A percentile compares a stretch with the other conserved stretches of the same genome.
Conservation (phyloP, 768 basidiomycete species). For the Terana coerulea region DNA sequence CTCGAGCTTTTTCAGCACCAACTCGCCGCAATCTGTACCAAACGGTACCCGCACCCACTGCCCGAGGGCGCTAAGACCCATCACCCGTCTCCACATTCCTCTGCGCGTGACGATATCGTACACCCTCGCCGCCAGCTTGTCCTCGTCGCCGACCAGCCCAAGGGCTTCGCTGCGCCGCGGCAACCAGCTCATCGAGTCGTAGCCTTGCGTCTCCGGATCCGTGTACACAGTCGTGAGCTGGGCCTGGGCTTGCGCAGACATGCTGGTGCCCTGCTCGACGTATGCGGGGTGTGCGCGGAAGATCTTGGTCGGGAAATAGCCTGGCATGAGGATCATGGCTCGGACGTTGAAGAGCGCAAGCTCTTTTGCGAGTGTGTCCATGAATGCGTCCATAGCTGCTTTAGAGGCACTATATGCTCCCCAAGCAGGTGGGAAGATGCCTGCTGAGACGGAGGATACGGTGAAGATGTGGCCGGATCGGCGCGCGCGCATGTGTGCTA, state of each 20-base stretch:
- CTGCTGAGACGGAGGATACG: slow-evolving; percentile 21
- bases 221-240: slow-evolving; percentile 14
- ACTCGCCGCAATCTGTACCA: slow-evolving; percentile 21
- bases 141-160: slow-evolving; percentile 23
- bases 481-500: slow-evolving; percentile 24
- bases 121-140: slow-evolving; percentile 19
- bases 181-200: slow-evolving; percentile 6
- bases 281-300: slow-evolving; percentile 7
- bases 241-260: not conserved
- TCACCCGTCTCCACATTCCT: slow-evolving; percentile 13
- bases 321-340: slow-evolving; percentile 23
- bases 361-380: slow-evolving; percentile 25
- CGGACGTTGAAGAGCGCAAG: slow-evolving; percentile 25
- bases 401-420: slow-evolving; percentile 25
- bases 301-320: slow-evolving; percentile 28
- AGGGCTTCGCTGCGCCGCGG: slow-evolving; percentile 4
- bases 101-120: slow-evolving; percentile 23
- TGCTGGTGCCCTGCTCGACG: not conserved
- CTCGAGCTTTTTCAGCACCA: slow-evolving; percentile 18
- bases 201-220: slow-evolving; percentile 16
- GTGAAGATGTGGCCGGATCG: slow-evolving; percentile 26
- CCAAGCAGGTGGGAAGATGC: slow-evolving; percentile 17
- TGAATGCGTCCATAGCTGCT: slow-evolving; percentile 24
- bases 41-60: slow-evolving; percentile 22
- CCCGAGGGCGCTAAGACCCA: slow-evolving; percentile 10